A percentile compares a stretch with the other conserved stretches of the same genome.
Conservation (phyloP, 495 filamentous ascomycete species). For the Jackrogersella minutella region DNA sequence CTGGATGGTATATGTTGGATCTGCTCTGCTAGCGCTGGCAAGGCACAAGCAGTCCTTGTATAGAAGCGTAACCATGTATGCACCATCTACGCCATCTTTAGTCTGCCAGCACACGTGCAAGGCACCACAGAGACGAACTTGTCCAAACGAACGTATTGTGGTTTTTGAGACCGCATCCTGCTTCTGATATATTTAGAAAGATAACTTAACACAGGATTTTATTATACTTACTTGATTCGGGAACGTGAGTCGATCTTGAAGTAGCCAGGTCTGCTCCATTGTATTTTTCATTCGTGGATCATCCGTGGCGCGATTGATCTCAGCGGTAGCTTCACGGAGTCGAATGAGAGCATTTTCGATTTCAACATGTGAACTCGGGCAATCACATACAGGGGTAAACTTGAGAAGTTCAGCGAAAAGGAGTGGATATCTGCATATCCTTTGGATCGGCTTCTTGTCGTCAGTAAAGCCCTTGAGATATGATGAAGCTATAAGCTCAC, state of each 20-base stretch:
- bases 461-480: conserved; percentile 26
- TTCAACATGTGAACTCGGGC: conserved; percentile 78
- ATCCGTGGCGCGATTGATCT: conserved; percentile 82
- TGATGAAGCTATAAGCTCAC: conserved; percentile 52
- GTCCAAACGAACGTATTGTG: conserved; percentile 78
- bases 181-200: conserved; percentile 46
- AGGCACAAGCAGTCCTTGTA: conserved; percentile 84
- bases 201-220: background rate
- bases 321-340: conserved; percentile 72
- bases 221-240: conserved; percentile 66
- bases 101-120: conserved; percentile 86
- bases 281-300: conserved; percentile 63
- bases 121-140: conserved; percentile 84
- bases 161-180: conserved; percentile 56
- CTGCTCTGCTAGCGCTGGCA: conserved; percentile 68
- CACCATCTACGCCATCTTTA: conserved; percentile 68
- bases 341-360: conserved; percentile 76
- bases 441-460: conserved; percentile 79
- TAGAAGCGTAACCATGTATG: conserved; percentile 88
- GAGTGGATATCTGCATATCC: conserved; percentile 91
- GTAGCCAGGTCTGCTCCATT: conserved; percentile 76
- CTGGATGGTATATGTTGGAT: conserved; percentile 72
- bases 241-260: conserved; percentile 80
- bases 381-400: conserved; percentile 83
- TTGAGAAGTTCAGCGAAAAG: conserved; percentile 84